Conservation (phyloP, 2,329 filamentous ascomycete species). For the Penicillium sp. region DNA sequence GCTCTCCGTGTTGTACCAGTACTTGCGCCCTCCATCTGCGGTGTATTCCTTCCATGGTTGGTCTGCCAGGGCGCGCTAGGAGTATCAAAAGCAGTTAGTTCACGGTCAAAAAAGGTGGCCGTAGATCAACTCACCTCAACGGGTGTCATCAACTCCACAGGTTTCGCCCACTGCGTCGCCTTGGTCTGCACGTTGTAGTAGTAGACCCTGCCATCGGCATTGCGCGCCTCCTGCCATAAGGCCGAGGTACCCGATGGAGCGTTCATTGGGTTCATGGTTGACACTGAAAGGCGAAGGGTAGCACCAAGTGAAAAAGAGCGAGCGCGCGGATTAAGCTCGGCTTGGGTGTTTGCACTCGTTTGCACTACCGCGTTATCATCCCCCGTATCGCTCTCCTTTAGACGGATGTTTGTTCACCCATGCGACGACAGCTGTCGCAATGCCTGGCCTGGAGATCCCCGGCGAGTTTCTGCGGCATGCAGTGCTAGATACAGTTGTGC, state of each 20-base stretch:
- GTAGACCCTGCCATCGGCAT: slow-evolving; percentile 78
- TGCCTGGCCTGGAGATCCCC: slow-evolving; percentile 38
- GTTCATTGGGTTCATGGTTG: slow-evolving; percentile 55
- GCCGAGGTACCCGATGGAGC: slow-evolving; percentile 53
- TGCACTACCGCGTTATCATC: slow-evolving; percentile 21
- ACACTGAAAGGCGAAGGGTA: background rate
- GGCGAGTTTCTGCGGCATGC: slow-evolving; percentile 44
- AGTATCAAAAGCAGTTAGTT: slow-evolving; percentile 14
- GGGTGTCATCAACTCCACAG: slow-evolving; percentile 79
- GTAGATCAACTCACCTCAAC: slow-evolving; percentile 62
- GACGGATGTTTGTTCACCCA: slow-evolving; percentile 7
- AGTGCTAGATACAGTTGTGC: slow-evolving; percentile 45
- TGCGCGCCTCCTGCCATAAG: slow-evolving; percentile 78
- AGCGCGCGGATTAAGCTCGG: slow-evolving; percentile 24
- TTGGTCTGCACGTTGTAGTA: slow-evolving; percentile 89
- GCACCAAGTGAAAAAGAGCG: slow-evolving; percentile 21
- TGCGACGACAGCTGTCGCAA: slow-evolving; percentile 29
- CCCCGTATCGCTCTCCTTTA: background rate
- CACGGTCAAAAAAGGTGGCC: slow-evolving; percentile 8
- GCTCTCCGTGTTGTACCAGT: slow-evolving; percentile 92
- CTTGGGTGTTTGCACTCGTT: slow-evolving; percentile 28
- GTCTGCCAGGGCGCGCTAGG: slow-evolving; percentile 71
- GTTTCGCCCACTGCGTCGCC: slow-evolving; percentile 91
- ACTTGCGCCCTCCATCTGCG: slow-evolving; percentile 80
- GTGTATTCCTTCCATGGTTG: slow-evolving; percentile 94